These are phyloP conservation scores for Tranzscheliella williamsii DNA, from an alignment of 1,284 basidiomycete genomes.

Conservation along the genomic window DNA sequence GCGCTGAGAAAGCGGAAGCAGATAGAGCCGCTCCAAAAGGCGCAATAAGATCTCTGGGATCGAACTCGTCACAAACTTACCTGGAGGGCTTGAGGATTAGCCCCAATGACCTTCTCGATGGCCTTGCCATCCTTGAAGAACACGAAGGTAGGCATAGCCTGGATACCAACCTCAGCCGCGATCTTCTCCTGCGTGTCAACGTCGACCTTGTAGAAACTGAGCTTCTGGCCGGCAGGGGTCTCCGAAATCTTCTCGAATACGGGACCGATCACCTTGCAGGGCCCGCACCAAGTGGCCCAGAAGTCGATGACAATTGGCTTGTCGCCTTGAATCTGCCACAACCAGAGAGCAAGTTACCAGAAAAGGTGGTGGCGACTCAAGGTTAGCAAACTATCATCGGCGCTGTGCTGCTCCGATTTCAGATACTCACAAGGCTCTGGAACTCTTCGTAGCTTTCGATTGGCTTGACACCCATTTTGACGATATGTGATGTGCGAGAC, in stretches of 20 bases:
- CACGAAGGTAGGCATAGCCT: conserved; percentile 79
- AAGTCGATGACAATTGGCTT: conserved; percentile 62
- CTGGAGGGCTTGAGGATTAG: conserved; percentile 65
- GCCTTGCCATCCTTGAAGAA: conserved; percentile 73
- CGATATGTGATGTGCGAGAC: no score
- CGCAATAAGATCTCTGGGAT: no score
- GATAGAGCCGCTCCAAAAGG: no score
- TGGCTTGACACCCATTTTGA: conserved; percentile 63
- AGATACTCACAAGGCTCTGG: conserved; percentile 64
- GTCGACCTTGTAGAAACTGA: conserved; percentile 77
- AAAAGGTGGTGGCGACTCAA: no score
- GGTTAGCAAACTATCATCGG: no score
- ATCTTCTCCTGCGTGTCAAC: conserved; percentile 62
- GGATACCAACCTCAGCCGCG: conserved; percentile 72
- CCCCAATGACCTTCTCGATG: conserved; percentile 70
- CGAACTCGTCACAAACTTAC: no score
- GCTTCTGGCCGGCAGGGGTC: conserved; percentile 52
- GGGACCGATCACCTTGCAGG: conserved; percentile 76
- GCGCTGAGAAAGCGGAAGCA: background rate
- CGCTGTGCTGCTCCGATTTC: no score
- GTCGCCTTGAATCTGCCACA: conserved; percentile 65
- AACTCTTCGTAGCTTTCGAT: conserved; percentile 68
- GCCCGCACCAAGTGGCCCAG: conserved; percentile 62
- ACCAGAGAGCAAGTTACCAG: no score
- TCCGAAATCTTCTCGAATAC: conserved; percentile 74